Evolutionary conservation across 371 early-diverging fungal species (phyloP), one percentile per base, ranked within the genome.

Genomic region (Lichtheimia corymbifera): DNA sequence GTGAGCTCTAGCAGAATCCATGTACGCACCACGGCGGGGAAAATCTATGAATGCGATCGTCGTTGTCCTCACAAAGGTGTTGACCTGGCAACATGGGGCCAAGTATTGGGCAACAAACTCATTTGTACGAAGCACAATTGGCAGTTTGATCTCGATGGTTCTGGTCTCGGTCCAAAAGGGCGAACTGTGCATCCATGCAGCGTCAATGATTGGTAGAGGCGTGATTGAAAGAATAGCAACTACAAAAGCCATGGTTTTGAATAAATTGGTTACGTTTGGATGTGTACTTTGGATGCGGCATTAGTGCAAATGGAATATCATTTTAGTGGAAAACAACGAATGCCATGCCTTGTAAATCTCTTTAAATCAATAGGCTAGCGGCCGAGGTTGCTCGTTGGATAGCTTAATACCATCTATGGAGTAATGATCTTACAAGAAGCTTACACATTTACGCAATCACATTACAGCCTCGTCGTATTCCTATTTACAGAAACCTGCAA

Each of bases 101-200:
- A 81, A 42, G 85, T 88, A 5, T 50, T 85, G 20, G 89, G 89
- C 5, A 73, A 78, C 47, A 76, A 69, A 13, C 53, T 89, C 25
- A 66, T 82, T 40, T 89, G 89, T 59, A 77, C 86, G 58, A 88
- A 87, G 63, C 89, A 89, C 61, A 82, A 85, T 55, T 89, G 89
- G 89, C 69, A 70, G 0, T 89, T 88, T 61, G 60, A 67, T 14
- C 59, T 89, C 57, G 82, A 83, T 35, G 70, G 73, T 13, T 65
- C 61, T 25, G 83, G 78, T 11, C 59, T 70, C 13, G 77, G 80
- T 41, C 64, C 73, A 51, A 82, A 80, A 58, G 79, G 83, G 41
- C 73, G 70, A 52, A 71, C 79, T 5, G 59, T 88, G 43, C 79
- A 85, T 67, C 80, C 87, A 20, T 88, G 88, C 66, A 68, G 76